phyloP scores from a whole-genome alignment of 225 moss, liverwort and hornwort genomes.

The Takakia lepidozioides region DNA sequence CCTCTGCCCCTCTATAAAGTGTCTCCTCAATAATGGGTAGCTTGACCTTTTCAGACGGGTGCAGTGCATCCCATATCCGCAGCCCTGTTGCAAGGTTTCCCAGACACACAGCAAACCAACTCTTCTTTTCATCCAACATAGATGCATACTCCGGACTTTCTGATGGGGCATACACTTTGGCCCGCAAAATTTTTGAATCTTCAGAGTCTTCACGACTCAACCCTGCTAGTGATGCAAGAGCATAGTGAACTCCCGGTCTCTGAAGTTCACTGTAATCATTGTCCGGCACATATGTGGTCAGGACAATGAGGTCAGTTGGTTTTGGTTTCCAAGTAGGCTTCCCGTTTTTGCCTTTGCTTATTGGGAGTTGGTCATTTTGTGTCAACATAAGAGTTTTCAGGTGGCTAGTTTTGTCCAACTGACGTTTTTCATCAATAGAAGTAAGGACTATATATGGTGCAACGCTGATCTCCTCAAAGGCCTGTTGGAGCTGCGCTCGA shows the following conservation, averaged over 20 bases:
- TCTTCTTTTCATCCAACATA: background rate
- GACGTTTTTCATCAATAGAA: too few relatives aligned
- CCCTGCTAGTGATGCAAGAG: constrained; percentile 9
- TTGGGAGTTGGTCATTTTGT: background rate
- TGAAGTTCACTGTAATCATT: constrained; percentile 11
- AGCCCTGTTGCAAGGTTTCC: constrained; percentile 13
- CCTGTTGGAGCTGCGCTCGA: too few relatives aligned
- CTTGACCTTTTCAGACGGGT: background rate
- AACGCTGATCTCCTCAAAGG: constrained; percentile 12
- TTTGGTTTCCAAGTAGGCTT: constrained; percentile 19
- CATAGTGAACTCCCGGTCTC: constrained; percentile 1
- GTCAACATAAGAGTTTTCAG: constrained; percentile 12
- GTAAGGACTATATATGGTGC: constrained; percentile 17
- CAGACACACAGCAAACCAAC: constrained; percentile 13
- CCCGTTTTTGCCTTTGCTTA: constrained; percentile 3
- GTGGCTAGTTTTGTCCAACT: too few relatives aligned
- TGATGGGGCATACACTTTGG: constrained; percentile 6
- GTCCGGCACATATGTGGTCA: constrained; percentile 13
- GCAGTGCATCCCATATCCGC: constrained; percentile 28
- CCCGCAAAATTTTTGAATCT: constrained; percentile 2
- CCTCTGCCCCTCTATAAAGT: constrained; percentile 10
- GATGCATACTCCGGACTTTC: constrained; percentile 14
- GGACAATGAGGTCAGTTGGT: constrained; percentile 19
- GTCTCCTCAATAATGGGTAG: constrained; percentile 11
- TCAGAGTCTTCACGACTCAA: background rate